Percentiles rank a stretch among this genome's conserved stretches.
These are phyloP conservation scores for Smallanthus sonchifolius DNA, from an alignment of 129 eudicot genomes.

Conservation along the genomic window DNA sequence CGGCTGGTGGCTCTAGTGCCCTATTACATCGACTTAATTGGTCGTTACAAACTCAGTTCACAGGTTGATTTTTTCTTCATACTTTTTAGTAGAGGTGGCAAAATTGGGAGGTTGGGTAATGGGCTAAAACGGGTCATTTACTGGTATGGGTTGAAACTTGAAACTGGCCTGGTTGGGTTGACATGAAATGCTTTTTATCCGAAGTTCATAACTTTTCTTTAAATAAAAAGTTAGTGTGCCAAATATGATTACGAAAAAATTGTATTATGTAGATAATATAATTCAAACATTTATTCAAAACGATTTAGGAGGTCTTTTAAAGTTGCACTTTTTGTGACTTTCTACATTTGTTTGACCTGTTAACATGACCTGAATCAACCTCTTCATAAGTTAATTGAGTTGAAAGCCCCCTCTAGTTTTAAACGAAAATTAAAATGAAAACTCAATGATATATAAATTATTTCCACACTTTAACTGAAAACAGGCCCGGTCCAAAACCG, in stretches of 20 bases:
- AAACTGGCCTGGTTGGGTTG: neutral
- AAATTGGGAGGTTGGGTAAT: neutral
- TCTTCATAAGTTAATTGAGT: neutral
- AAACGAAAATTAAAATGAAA: neutral
- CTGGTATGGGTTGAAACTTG: neutral
- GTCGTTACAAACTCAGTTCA: slow-evolving; percentile 77
- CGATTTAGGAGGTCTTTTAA: neutral
- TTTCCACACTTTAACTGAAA: neutral
- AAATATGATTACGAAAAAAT: neutral
- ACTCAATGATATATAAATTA: neutral
- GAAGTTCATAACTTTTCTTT: neutral
- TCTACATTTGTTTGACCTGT: neutral
- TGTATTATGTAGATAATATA: neutral
- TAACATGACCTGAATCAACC: neutral
- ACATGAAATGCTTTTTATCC: neutral
- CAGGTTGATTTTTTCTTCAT: neutral
- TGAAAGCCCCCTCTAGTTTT: neutral
- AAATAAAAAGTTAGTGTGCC: neutral
- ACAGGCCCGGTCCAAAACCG: slow-evolving; percentile 80
- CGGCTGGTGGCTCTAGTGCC: slow-evolving; percentile 72
- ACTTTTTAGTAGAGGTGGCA: neutral
- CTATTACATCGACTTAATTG: slow-evolving; percentile 73
- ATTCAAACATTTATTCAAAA: no score
- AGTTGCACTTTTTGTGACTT: neutral
- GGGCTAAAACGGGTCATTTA: neutral